Evolutionary conservation across 495 filamentous ascomycete species (phyloP).

Genomic region (Talaromyces thailandensis): DNA sequence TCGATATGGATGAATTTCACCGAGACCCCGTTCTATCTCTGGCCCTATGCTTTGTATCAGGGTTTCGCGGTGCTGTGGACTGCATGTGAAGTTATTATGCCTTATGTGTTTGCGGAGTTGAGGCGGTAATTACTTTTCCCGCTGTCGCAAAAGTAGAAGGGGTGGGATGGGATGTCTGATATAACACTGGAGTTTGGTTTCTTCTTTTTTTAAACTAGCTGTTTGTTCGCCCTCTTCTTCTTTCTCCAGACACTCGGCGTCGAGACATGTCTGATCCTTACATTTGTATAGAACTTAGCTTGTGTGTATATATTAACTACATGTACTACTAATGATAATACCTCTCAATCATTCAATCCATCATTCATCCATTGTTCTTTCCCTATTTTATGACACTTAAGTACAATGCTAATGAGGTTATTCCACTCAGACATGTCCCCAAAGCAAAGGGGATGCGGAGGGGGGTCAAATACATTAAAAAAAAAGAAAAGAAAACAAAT

Average conservation of each 20-base stretch:
- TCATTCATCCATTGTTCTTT: neutral
- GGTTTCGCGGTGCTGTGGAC: conserved; percentile 70
- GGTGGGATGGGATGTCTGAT: neutral
- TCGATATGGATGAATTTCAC: conserved; percentile 70
- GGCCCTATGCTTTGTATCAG: conserved; percentile 51
- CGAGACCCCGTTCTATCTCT: conserved; percentile 45
- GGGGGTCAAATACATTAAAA: conserved; percentile 11
- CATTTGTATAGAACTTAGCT: neutral
- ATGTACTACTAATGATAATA: neutral
- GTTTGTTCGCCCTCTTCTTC: neutral
- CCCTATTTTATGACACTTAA: conserved; percentile 1
- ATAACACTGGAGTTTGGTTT: neutral
- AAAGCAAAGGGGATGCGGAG: neutral
- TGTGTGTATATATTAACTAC: neutral
- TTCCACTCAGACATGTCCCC: neutral
- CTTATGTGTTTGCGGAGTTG: conserved; percentile 63
- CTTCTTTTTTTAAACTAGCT: neutral
- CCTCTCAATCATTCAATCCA: neutral
- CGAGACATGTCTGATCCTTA: neutral
- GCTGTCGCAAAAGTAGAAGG: neutral
- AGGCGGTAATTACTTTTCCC: conserved; percentile 8
- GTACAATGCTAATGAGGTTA: conserved; percentile 2
- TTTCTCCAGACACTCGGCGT: neutral
- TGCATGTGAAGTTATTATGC: conserved; percentile 81
- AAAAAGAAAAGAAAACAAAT: conserved; percentile 12